Conservation (phyloP, 345 rosid species). For the Syzygium aromaticum region DNA sequence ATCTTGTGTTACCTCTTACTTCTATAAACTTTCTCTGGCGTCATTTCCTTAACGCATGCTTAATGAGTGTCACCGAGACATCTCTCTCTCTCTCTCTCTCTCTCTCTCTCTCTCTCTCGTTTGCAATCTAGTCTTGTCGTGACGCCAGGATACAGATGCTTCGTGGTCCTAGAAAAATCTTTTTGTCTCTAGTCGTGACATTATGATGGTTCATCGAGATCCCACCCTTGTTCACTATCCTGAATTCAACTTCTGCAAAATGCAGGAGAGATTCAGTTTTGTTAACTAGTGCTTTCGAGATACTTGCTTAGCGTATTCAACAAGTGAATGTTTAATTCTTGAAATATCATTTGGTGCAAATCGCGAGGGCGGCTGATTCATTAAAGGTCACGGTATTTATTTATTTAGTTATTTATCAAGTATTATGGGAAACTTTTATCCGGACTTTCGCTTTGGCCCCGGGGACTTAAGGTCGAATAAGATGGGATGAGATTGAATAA, state of each 20-base stretch:
- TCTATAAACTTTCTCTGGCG: too few species aligned
- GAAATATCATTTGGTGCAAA: background rate
- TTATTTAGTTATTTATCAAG: background rate
- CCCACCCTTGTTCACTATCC: background rate
- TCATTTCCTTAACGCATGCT: background rate
- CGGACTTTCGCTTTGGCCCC: too few species aligned
- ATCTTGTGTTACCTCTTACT: too few species aligned
- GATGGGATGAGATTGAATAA: background rate
- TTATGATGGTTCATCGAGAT: background rate
- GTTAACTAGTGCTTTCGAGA: accelerated
- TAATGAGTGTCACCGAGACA: background rate
- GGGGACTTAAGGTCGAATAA: background rate
- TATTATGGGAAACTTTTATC: background rate
- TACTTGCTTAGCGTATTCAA: accelerated
- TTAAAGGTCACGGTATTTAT: background rate
- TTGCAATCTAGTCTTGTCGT: background rate
- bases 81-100: background rate
- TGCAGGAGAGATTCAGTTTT: background rate
- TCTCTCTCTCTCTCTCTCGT: background rate
- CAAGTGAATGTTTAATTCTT: background rate
- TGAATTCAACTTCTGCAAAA: background rate
- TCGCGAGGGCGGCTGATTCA: background rate
- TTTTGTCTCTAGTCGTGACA: background rate
- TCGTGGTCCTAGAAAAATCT: background rate
- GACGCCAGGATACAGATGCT: background rate